Evolutionary conservation across 2,329 filamentous ascomycete genomes (phyloP), one percentile per base, ranked within the genome.

Genomic region (Colletotrichum sp.): DNA sequence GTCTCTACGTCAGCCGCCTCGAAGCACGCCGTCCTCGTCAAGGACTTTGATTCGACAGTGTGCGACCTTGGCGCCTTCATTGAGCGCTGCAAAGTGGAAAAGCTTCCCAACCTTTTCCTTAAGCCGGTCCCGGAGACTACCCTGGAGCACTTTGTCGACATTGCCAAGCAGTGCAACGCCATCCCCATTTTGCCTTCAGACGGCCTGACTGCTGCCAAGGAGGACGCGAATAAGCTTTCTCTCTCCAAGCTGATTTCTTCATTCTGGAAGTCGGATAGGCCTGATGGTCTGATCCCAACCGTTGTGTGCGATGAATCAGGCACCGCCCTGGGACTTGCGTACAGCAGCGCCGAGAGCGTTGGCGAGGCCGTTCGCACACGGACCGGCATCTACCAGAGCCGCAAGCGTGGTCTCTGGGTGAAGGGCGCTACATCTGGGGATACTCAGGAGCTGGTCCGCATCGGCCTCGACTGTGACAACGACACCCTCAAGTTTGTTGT

Each of bases 351-450:
- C 78, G 95, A 98, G 84, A 98, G 96, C 83, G 92, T 99, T 39
- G 89, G 92, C 11, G 96, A 98, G 86, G 96, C 96, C 48, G 83
- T 99, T 76, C 92, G 91, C 81, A 98, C 95, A 8, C 88, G 90
- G 80, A 88, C 88, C 1, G 96, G 97, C 36, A 96, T 98, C 48
- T 99, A 99, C 84, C 96, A 98, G 86, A 98, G 96, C 87, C 91
- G 97, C 68, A 98, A 98, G 88, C 92, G 97, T 60, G 97, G 97
- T 1, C 86, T 99, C 32, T 99, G 97, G 97, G 94, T 98, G 85
- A 99, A 99, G 87, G 97, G 97, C 8, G 95, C 96, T 68, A 97
- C 94, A 11, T 98, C 96, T 70, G 97, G 97, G 16, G 96, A 98
- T 83, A 95, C 95, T 15, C 97, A 99, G 84, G 93, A 98, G 84